phyloP scores from a whole-genome alignment of 257 asterid species.

The Salvia rosmarinus region DNA sequence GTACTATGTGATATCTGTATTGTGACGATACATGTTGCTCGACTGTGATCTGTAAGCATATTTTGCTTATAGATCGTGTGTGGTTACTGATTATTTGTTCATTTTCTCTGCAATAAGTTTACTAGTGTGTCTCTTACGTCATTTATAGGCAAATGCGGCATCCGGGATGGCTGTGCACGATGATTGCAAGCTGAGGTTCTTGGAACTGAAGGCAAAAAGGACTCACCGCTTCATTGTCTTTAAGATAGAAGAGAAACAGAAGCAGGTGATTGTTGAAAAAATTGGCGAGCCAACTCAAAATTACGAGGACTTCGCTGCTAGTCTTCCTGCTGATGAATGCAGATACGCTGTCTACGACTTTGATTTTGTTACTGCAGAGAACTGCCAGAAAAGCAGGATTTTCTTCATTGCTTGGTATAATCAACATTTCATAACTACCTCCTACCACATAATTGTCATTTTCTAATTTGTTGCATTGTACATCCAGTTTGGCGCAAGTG shows the following conservation, averaged over 20 bases:
- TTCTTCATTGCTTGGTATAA: slow-evolving; percentile 68
- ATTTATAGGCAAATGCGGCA: slow-evolving; percentile 52
- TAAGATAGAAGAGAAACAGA: slow-evolving; percentile 66
- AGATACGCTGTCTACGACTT: slow-evolving; percentile 70
- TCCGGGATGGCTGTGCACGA: slow-evolving; percentile 76
- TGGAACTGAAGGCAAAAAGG: slow-evolving; percentile 65
- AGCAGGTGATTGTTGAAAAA: slow-evolving; percentile 70
- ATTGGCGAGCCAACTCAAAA: slow-evolving; percentile 64
- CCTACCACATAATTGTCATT: not conserved
- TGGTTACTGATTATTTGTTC: not conserved
- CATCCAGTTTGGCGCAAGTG: not conserved
- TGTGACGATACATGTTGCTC: not conserved
- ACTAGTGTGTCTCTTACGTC: not conserved
- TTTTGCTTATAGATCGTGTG: not conserved
- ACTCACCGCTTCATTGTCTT: slow-evolving; percentile 62
- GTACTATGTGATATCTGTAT: not conserved
- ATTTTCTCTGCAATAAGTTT: slow-evolving; percentile 2
- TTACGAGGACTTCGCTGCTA: slow-evolving; percentile 60
- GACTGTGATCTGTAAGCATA: not conserved
- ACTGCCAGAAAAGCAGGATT: slow-evolving; percentile 73
- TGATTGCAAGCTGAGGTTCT: slow-evolving; percentile 58
- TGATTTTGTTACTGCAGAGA: slow-evolving; percentile 69
- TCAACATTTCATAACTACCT: not conserved
- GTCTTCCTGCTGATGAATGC: slow-evolving; percentile 69
- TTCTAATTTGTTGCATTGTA: slow-evolving; percentile 4